Evolutionary conservation across 306 rosid species (phyloP).

Genomic region (Astragalus glycyphyllos): DNA sequence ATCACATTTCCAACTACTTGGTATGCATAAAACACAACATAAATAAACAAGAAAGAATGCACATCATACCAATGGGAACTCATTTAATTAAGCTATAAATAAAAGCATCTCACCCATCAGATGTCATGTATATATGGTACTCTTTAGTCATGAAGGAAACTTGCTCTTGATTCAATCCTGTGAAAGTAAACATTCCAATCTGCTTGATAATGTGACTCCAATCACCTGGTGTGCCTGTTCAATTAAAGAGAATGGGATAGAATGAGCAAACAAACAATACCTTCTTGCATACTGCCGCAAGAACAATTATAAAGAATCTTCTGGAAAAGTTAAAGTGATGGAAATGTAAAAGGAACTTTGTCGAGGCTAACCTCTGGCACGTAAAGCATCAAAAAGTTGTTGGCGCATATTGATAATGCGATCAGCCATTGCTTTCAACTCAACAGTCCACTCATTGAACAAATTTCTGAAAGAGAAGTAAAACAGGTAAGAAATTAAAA

Average conservation of each 20-base stretch:
- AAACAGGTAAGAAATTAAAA: neutral
- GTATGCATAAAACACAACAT: slow-evolving; percentile 10
- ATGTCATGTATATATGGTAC: slow-evolving; percentile 92
- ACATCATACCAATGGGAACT: slow-evolving; percentile 29
- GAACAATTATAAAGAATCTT: slow-evolving; percentile 19
- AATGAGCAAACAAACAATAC: slow-evolving; percentile 29
- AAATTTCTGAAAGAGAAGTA: slow-evolving; percentile 57
- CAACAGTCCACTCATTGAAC: slow-evolving; percentile 91
- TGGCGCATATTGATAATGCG: slow-evolving; percentile 95
- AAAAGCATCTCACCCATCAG: slow-evolving; percentile 78
- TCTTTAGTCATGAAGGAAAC: slow-evolving; percentile 95
- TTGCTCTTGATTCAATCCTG: slow-evolving; percentile 87
- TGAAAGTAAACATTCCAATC: slow-evolving; percentile 98
- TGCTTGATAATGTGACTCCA: slow-evolving; percentile 99
- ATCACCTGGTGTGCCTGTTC: slow-evolving; percentile 94
- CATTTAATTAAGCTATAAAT: slow-evolving; percentile 26
- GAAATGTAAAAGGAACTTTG: slow-evolving; percentile 12
- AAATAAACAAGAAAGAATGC: neutral
- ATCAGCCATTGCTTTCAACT: slow-evolving; percentile 98
- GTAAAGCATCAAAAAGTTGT: slow-evolving; percentile 85
- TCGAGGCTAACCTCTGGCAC: slow-evolving; percentile 68
- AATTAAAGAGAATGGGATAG: slow-evolving; percentile 15
- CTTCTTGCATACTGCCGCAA: slow-evolving; percentile 5
- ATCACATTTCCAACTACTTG: neutral
- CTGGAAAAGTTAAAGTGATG: neutral